These are phyloP conservation scores for Trametes pubescens DNA, from an alignment of 1,284 basidiomycete species.

Conservation along the genomic window DNA sequence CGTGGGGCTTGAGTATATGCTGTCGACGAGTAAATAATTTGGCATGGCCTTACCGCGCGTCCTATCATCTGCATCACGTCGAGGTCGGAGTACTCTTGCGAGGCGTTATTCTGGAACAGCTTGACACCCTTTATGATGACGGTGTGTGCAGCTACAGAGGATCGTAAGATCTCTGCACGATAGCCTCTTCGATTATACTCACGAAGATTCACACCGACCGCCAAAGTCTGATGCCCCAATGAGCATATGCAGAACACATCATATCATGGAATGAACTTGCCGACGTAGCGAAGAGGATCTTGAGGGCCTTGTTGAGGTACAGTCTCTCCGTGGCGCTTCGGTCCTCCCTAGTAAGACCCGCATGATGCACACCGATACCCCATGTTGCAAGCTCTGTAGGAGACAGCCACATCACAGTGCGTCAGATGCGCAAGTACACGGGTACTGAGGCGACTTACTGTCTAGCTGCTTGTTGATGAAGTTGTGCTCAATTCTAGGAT, in stretches of 20 bases:
- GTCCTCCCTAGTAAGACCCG: conserved; percentile 80
- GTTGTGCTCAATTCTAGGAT: conserved; percentile 53
- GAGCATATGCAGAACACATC: background rate
- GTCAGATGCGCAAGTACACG: too few relatives aligned
- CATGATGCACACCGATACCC: conserved; percentile 90
- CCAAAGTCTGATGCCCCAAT: conserved; percentile 68
- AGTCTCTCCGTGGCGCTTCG: conserved; percentile 75
- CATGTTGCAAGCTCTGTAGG: conserved; percentile 59
- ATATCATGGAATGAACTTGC: conserved; percentile 49
- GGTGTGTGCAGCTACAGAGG: conserved; percentile 70
- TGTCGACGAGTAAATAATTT: background rate
- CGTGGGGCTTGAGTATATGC: background rate
- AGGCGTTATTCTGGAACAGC: conserved; percentile 68
- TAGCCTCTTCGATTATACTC: conserved; percentile 38
- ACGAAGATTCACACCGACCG: conserved; percentile 91
- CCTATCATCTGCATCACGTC: conserved; percentile 90
- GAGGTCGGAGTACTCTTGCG: conserved; percentile 81
- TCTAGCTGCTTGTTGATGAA: conserved; percentile 72
- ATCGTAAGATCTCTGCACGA: background rate
- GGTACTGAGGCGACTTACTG: conserved; percentile 49
- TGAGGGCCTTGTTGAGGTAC: conserved; percentile 71
- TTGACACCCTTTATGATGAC: conserved; percentile 87
- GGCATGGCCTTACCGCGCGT: conserved; percentile 66
- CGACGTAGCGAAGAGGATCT: conserved; percentile 76
- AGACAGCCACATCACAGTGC: background rate